Percentiles rank a stretch among this genome's conserved stretches.
Evolutionary conservation across 306 rosid species (phyloP).

Genomic region (Cyamopsis tetragonoloba): DNA sequence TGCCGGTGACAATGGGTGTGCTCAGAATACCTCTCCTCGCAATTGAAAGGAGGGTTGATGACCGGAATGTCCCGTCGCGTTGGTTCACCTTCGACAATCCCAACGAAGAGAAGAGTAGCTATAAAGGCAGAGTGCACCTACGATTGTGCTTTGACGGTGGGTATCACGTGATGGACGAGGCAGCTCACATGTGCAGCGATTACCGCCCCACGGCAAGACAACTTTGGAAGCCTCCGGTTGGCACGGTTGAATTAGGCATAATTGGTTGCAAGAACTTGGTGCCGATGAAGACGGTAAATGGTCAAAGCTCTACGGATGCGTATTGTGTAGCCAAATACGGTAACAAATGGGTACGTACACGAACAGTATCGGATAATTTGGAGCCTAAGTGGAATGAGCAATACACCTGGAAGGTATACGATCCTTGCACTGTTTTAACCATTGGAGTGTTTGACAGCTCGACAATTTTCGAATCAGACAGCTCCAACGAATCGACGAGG

Average conservation of each 20-base stretch:
- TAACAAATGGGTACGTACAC: slow-evolving; percentile 70
- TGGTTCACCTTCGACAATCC: slow-evolving; percentile 59
- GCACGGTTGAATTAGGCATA: slow-evolving; percentile 69
- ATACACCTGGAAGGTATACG: slow-evolving; percentile 83
- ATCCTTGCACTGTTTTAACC: slow-evolving; percentile 77
- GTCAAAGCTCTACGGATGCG: slow-evolving; percentile 61
- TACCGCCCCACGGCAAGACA: slow-evolving; percentile 91
- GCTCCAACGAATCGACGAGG: slow-evolving; percentile 22
- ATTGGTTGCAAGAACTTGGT: slow-evolving; percentile 60
- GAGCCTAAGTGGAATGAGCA: slow-evolving; percentile 97
- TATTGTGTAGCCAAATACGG: slow-evolving; percentile 90
- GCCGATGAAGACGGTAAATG: slow-evolving; percentile 62
- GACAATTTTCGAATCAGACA: slow-evolving; percentile 26
- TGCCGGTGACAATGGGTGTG: slow-evolving; percentile 31
- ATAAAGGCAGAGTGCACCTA: slow-evolving; percentile 61
- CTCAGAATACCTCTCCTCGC: slow-evolving; percentile 41
- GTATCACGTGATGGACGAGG: slow-evolving; percentile 93
- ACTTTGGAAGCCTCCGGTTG: slow-evolving; percentile 78
- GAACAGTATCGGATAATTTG: slow-evolving; percentile 61
- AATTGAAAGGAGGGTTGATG: slow-evolving; percentile 79
- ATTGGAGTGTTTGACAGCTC: slow-evolving; percentile 70
- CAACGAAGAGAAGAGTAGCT: slow-evolving; percentile 25
- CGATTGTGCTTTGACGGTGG: slow-evolving; percentile 86
- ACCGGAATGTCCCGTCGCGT: slow-evolving; percentile 56
- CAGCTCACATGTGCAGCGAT: slow-evolving; percentile 75